Percentiles rank a stretch among this genome's conserved stretches.
Conservation (phyloP, 306 rosid species). For the Glycine tomentella region DNA sequence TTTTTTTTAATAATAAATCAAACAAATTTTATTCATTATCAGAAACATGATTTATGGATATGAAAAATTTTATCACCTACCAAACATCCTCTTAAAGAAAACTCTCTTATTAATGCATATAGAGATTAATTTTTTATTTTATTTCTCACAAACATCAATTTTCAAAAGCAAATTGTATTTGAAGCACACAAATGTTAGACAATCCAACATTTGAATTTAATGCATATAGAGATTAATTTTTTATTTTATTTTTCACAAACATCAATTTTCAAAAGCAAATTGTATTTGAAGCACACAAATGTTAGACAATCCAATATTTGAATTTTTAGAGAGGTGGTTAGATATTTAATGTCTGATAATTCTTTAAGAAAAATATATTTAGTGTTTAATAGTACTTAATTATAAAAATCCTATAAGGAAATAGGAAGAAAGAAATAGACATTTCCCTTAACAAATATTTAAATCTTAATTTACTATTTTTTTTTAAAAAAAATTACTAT, state of each 20-base stretch:
- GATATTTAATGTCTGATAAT: not conserved
- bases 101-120: not conserved
- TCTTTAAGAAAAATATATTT: no score
- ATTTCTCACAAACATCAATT: not conserved
- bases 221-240: not conserved
- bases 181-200: not conserved
- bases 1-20: no score
- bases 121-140: no score
- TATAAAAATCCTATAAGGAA: no score
- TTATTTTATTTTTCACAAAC: not conserved
- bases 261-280: not conserved
- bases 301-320: not conserved
- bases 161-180: not conserved
- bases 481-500: not conserved
- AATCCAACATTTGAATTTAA: no score
- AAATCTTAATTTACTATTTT: not conserved
- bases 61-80: no score
- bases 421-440: no score
- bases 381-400: no score
- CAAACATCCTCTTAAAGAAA: not conserved
- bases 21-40: no score
- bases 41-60: no score
- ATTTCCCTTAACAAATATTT: not conserved
- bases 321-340: not conserved
- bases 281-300: not conserved